A percentile compares a stretch with the other conserved stretches of the same genome.
Conservation (phyloP, 352 stramenopile species). For the Phytophthora sojae region DNA sequence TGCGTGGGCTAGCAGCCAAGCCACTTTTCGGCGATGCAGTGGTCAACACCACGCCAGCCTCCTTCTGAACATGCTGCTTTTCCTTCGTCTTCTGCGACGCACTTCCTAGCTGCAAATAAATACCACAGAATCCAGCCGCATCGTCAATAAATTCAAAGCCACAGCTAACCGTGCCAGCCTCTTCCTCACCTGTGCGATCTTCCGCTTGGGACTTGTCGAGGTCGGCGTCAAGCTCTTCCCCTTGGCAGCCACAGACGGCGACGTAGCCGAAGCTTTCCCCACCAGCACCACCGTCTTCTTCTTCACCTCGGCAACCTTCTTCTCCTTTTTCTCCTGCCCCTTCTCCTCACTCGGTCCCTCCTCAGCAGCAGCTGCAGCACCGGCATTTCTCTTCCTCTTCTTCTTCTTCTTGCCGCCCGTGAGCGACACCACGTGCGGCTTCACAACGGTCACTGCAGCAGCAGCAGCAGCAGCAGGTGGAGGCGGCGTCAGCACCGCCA, state of each 20-base stretch:
- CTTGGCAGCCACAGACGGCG: background rate
- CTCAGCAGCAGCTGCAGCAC: background rate
- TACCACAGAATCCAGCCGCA: background rate
- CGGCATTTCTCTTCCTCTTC: conserved; percentile 9
- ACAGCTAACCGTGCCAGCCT: background rate
- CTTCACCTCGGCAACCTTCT: no score
- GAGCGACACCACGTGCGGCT: conserved; percentile 33
- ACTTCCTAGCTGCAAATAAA: background rate
- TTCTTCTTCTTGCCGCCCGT: conserved; percentile 32
- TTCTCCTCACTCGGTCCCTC: no score
- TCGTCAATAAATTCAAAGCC: background rate
- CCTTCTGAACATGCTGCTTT: conserved; percentile 4
- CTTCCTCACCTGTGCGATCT: conserved; percentile 12
- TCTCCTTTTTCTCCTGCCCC: conserved; percentile 3
- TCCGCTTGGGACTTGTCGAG: conserved; percentile 21
- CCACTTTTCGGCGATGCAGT: conserved; percentile 11
- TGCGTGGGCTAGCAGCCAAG: background rate
- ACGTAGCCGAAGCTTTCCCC: background rate
- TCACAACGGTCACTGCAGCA: background rate
- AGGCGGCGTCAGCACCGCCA: conserved; percentile 11
- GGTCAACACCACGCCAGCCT: background rate
- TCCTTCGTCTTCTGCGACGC: background rate
- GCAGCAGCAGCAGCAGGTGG: background rate
- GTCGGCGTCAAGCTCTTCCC: background rate
- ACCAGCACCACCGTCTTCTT: conserved; percentile 25